phyloP scores from a whole-genome alignment of 1,139 yeast genomes.

The Arxiozyma slooffiae region DNA sequence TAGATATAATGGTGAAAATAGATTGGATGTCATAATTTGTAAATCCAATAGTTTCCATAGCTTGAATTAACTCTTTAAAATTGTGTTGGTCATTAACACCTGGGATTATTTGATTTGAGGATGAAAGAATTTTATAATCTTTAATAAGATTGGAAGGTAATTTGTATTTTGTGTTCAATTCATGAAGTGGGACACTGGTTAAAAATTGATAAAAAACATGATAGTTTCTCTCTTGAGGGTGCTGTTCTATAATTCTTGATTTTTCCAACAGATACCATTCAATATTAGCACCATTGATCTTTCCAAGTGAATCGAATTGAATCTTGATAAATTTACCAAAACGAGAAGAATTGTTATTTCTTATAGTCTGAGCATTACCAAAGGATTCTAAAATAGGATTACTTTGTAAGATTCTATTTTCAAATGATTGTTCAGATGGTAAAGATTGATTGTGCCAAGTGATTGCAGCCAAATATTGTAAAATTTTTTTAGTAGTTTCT shows the following conservation, averaged over 20 bases:
- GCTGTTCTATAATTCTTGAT: conserved; percentile 82
- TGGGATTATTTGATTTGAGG: conserved; percentile 46
- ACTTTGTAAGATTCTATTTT: conserved; percentile 80
- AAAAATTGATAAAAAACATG: conserved; percentile 86
- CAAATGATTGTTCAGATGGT: conserved; percentile 38
- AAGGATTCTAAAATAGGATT: conserved; percentile 93
- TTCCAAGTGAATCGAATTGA: conserved; percentile 55
- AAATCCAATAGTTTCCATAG: conserved; percentile 71
- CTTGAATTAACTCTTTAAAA: conserved; percentile 48
- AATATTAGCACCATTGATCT: conserved; percentile 79
- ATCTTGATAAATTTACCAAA: conserved; percentile 94
- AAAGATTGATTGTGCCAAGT: conserved; percentile 32
- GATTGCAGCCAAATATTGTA: conserved; percentile 81
- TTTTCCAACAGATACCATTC: conserved; percentile 93
- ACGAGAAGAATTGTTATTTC: conserved; percentile 90
- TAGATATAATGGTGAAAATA: conserved; percentile 60
- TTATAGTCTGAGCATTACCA: conserved; percentile 94
- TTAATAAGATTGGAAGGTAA: conserved; percentile 31
- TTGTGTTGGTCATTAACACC: conserved; percentile 71
- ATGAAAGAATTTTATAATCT: conserved; percentile 46
- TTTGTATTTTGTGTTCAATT: conserved; percentile 39
- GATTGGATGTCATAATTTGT: conserved; percentile 43
- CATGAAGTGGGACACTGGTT: conserved; percentile 48
- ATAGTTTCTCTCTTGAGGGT: conserved; percentile 71
- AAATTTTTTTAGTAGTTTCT: conserved; percentile 91